Conservation (phyloP, 306 rosid species). For the Benincasa hispida region DNA sequence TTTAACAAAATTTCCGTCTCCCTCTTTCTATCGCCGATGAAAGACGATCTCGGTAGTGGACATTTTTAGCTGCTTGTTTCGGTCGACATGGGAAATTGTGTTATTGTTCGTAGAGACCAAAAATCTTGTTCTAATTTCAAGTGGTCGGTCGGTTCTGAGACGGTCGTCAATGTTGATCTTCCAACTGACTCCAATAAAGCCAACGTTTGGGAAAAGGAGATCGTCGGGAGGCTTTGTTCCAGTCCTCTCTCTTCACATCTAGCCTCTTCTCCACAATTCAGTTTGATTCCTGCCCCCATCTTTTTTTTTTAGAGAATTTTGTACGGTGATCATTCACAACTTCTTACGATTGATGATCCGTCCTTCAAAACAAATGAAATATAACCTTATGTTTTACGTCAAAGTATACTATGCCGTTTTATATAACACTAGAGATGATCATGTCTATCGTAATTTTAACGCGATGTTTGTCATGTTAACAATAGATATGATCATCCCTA, state of each 20-base stretch:
- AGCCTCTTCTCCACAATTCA: not conserved
- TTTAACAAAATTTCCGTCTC: not conserved
- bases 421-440: no score
- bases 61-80: not conserved
- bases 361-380: no score
- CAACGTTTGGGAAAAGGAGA: not conserved
- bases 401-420: no score
- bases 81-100: conserved; percentile 24
- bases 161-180: conserved; percentile 9
- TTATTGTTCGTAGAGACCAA: conserved; percentile 9
- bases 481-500: no score
- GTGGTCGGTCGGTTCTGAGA: conserved; percentile 10
- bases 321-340: no score
- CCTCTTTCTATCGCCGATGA: not conserved
- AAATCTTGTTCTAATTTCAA: conserved; percentile 7
- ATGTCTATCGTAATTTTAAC: no score
- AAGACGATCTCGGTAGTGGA: not conserved
- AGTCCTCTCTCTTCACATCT: not conserved
- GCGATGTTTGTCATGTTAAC: no score
- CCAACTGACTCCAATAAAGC: not conserved
- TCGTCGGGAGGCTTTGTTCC: not conserved
- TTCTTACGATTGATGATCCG: no score
- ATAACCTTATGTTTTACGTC: no score
- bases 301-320: no score
- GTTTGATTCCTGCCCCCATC: conserved; percentile 2